Base-by-base conservation (phyloP, 2,329 filamentous ascomycete genomes). In the Rugonectria rugulosa region DNA sequence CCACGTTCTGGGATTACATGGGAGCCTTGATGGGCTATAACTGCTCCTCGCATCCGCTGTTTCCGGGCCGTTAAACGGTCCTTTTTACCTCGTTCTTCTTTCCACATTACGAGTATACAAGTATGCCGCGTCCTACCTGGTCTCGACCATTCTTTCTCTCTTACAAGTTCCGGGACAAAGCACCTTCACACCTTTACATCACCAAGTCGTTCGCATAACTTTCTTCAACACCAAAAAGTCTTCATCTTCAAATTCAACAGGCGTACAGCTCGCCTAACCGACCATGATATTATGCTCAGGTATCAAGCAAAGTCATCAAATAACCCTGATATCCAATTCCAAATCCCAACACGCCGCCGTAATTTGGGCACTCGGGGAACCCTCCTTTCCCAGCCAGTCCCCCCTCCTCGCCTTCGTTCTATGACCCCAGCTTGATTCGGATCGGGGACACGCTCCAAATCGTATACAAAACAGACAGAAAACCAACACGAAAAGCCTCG, bases 231-330 rank as follows among this genome's bases (percentile, higher is more conserved):
- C 14, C 34, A 36, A 34, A 40, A 27, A 45, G 31, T 21, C 26
- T 43, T 31, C 32, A 34, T 58, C 42, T 17, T n/a, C 26, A 43
- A 41, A 26, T 24, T 32, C 15, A 9, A n/a, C n/a, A n/a, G 20
- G 37, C 24, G 21, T 15, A 42, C 21, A 19, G 26, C 21, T 12
- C 51, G 44, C 37, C 55, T 53, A 36, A 57, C 49, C 56, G 40
- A 52, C 41, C 60, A 57, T 66, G 44, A 61, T 59, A 68, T 68
- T 68, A 66, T 64, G 47, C 42, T 63, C 58, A 66, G 63, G 62
- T 65, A 68, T 66, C 63, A 67, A 59, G 59, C 56, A 63, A 51
- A 17, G 53, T 65, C 63, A 47, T 66, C 50, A 66, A 53, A 38
- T 56, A 61, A 61, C 40, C 38, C 56, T 29, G 57, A 64, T 53